Conservation (phyloP, 805 yeast species). For the Huiozyma naganishii region DNA sequence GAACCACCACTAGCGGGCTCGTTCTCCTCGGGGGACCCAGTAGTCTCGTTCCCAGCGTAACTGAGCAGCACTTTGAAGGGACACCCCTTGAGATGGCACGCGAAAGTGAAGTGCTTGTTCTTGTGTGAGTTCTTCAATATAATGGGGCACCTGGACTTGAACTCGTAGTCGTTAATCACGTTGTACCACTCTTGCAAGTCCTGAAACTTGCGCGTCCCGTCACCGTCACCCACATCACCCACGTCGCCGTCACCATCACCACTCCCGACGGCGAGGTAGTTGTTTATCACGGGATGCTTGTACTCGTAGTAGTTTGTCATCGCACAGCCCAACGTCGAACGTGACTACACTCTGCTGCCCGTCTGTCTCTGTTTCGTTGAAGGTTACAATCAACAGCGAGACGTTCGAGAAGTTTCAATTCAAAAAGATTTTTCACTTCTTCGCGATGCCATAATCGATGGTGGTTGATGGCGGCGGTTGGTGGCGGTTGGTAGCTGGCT, state of each 20-base stretch:
- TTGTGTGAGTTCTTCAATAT: constrained; percentile 28
- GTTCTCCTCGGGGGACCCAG: not conserved
- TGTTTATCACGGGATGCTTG: constrained; percentile 27
- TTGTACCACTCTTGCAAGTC: constrained; percentile 26
- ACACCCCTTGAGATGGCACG: constrained; percentile 27
- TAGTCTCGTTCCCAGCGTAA: constrained; percentile 11
- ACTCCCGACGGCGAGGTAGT: constrained; percentile 18
- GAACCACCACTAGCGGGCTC: not conserved
- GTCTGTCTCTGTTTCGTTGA: no score
- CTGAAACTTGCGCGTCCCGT: constrained; percentile 15
- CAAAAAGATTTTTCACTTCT: no score
- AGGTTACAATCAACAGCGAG: no score
- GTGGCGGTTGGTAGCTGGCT: no score
- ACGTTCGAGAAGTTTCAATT: no score
- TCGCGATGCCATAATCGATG: no score
- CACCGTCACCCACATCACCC: no score
- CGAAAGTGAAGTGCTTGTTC: constrained; percentile 28
- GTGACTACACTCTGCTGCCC: no score
- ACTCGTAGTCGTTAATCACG: constrained; percentile 28
- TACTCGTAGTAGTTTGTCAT: constrained; percentile 27
- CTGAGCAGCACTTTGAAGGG: constrained; percentile 26
- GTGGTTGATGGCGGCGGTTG: no score
- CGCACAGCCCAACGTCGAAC: not conserved
- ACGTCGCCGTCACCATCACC: constrained; percentile 7
- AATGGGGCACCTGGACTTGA: constrained; percentile 28